phyloP scores from a whole-genome alignment of 2,329 filamentous ascomycete genomes.

The Clonostachys sp. region DNA sequence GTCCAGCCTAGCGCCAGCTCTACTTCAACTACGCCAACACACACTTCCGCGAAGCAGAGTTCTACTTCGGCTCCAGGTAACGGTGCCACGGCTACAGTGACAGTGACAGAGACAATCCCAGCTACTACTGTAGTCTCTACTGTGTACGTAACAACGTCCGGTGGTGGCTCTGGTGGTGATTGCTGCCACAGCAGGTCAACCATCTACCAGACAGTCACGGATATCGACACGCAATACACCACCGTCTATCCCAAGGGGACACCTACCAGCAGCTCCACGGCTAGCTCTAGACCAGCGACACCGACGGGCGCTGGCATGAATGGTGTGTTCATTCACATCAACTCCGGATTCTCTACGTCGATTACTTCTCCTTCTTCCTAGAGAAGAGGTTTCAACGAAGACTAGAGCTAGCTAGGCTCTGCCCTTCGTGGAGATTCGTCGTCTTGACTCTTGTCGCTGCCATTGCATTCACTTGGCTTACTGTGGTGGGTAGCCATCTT shows the following conservation, averaged over 20 bases:
- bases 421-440: too few relatives aligned
- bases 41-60: neutral
- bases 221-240: slow-evolving; percentile 2
- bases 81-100: slow-evolving; percentile 15
- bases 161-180: slow-evolving; percentile 6
- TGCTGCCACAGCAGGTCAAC: slow-evolving; percentile 1
- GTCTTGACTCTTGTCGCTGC: too few relatives aligned
- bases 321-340: neutral
- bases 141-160: slow-evolving; percentile 26
- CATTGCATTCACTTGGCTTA: too few relatives aligned
- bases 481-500: too few relatives aligned
- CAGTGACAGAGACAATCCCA: slow-evolving; percentile 29
- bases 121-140: slow-evolving; percentile 30
- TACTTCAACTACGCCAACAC: slow-evolving; percentile 6
- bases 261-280: neutral
- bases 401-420: too few relatives aligned
- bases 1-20: slow-evolving; percentile 7
- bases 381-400: too few relatives aligned
- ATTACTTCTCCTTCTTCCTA: neutral
- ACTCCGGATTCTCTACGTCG: neutral
- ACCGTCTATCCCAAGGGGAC: slow-evolving; percentile 1
- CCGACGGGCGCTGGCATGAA: too few relatives aligned
- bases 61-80: neutral
- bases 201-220: slow-evolving; percentile 1
- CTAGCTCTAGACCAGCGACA: neutral